Evolutionary conservation across 2,329 filamentous ascomycete genomes (phyloP).

Genomic region (Parasarocladium wereldwijsianum): DNA sequence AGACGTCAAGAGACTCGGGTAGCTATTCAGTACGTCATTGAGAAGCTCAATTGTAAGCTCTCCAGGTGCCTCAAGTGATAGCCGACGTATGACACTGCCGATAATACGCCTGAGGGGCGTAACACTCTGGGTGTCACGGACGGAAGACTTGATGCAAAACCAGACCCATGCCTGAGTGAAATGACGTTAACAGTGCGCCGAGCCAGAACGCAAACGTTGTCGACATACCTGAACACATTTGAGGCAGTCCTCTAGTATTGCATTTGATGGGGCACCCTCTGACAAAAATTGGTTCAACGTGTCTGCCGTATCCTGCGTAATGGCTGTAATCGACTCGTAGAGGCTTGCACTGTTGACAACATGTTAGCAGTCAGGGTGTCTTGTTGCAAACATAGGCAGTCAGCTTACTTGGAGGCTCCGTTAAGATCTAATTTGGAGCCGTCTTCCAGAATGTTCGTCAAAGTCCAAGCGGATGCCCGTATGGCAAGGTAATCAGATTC

Average conservation of each 20-base stretch:
- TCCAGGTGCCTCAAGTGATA: constrained; percentile 43
- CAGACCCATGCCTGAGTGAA: constrained; percentile 53
- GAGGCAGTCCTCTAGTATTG: constrained; percentile 38
- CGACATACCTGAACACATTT: constrained; percentile 42
- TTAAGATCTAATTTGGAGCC: constrained; percentile 46
- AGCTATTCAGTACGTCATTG: constrained; percentile 49
- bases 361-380: constrained; percentile 7
- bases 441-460: constrained; percentile 21
- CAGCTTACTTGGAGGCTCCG: constrained; percentile 37
- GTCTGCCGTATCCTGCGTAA: constrained; percentile 22
- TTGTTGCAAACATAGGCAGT: constrained; percentile 11
- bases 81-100: constrained; percentile 41
- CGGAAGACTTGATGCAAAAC: constrained; percentile 53
- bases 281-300: constrained; percentile 17
- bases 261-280: neutral
- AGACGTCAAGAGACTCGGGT: constrained; percentile 44
- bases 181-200: constrained; percentile 4
- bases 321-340: constrained; percentile 24
- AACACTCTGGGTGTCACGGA: constrained; percentile 40
- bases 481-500: constrained; percentile 22
- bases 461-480: constrained; percentile 50
- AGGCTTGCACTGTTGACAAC: constrained; percentile 14
- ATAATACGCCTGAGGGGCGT: constrained; percentile 45
- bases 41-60: constrained; percentile 48
- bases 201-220: neutral